phyloP scores from a whole-genome alignment of 805 yeast species.

The Candida nonsorbophila region DNA sequence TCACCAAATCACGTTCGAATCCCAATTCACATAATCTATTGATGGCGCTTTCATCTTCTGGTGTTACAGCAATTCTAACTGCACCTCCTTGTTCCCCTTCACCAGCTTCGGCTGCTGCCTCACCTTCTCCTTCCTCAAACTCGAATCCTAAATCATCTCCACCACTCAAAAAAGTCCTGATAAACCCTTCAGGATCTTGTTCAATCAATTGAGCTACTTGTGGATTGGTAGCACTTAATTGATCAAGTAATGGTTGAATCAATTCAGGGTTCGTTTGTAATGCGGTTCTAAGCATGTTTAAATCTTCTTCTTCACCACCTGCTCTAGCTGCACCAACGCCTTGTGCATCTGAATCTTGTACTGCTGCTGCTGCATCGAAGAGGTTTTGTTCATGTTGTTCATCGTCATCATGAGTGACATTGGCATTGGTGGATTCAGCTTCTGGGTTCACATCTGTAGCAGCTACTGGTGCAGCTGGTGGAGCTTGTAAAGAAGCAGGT shows the following conservation, averaged over 20 bases:
- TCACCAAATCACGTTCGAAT: conserved; percentile 79
- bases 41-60: conserved; percentile 86
- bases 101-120: conserved; percentile 30
- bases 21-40: conserved; percentile 87
- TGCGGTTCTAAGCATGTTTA: conserved; percentile 62
- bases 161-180: conserved; percentile 64
- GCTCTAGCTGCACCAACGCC: conserved; percentile 22
- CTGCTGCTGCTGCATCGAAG: conserved; percentile 48
- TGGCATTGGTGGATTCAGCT: conserved; percentile 16
- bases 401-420: conserved; percentile 16
- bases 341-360: conserved; percentile 20
- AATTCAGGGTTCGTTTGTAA: conserved; percentile 84
- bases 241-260: conserved; percentile 77
- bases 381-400: conserved; percentile 39
- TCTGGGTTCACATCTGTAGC: conserved; percentile 14
- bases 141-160: conserved; percentile 46
- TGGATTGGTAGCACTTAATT: conserved; percentile 76
- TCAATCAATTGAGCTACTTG: conserved; percentile 76
- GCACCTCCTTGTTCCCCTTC: conserved; percentile 27
- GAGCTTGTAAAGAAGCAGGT: conserved; percentile 55
- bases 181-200: conserved; percentile 84
- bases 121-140: conserved; percentile 26
- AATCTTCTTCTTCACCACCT: conserved; percentile 36
- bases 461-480: conserved; percentile 14
- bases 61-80: conserved; percentile 59